Evolutionary conservation across 805 yeast species (phyloP), one percentile per base, ranked within the genome.

Genomic region (Yarrowia sp.): DNA sequence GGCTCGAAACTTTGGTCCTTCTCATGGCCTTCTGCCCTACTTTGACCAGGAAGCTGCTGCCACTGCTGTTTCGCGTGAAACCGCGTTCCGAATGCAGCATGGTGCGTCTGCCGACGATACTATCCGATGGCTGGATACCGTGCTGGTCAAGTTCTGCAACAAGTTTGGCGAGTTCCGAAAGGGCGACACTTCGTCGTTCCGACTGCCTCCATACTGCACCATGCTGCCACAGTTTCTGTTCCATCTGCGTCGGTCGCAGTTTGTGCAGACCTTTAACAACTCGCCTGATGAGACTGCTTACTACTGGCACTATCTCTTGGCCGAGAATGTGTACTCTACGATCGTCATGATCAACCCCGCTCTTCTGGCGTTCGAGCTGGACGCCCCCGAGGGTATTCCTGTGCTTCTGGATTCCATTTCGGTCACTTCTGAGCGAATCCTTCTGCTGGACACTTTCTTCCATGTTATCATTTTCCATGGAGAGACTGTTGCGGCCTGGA

Each of bases 1-100:
- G 30, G 80, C 81, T 16, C 80, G 85, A 54, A 78, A 78, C 67
- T 72, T 84, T 68, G 54, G 56, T 14, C 64, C 64, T 19, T 76
- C 81, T 19, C 82, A 84, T 64, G 81, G 83, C 48, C 87, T 87
- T 41, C 82, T 81, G 65, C 83, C 88, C 28, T 78, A 77, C 33
- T 95, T 95, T 75, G 99, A 95, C 78, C 98, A 95, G 80, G 98
- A 95, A 77, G 97, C 98, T 12, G 97, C 99, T 3, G 96, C 97
- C 16, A 98, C 92, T 1, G 79, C 92, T 66, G 88, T 93, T 87
- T 88, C 98, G 1, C 83, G 98, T 74, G 83, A 93, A 64, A 95
- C 97, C 11, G 92, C 93, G 49, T 88, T 83, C 81, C 92, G 92
- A 75, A 83, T 88, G 26, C 97, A 92, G 72, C 96, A 91, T 71